phyloP scores from a whole-genome alignment of 2,329 filamentous ascomycete genomes.

The Cordyceps farinosa region DNA sequence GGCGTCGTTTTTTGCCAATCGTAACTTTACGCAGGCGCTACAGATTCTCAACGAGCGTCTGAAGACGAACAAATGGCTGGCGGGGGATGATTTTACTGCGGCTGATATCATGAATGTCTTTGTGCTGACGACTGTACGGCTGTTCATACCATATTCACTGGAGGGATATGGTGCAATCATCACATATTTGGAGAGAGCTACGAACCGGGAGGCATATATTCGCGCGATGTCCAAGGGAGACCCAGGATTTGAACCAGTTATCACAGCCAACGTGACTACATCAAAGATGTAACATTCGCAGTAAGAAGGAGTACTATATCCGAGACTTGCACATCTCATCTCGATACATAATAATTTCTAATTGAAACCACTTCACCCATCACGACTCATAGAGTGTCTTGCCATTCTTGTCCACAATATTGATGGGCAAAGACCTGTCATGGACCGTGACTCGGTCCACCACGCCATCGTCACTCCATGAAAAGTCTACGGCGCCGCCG shows the following conservation, averaged over 20 bases:
- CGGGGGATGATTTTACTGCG: not conserved
- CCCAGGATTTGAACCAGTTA: not conserved
- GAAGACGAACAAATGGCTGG: not conserved
- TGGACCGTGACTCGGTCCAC: constrained; percentile 26
- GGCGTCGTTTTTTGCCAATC: not conserved
- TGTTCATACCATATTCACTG: not conserved
- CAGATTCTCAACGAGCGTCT: not conserved
- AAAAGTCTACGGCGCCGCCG: constrained; percentile 41
- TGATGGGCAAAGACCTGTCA: not conserved
- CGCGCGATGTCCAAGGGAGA: not conserved
- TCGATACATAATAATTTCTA: not conserved
- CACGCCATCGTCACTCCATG: constrained; percentile 38
- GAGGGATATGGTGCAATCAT: not conserved
- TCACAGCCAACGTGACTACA: not conserved
- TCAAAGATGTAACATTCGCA: not conserved
- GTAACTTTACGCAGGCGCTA: not conserved
- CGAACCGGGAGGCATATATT: not conserved
- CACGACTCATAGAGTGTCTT: not conserved
- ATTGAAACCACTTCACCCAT: not conserved
- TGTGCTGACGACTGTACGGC: not conserved
- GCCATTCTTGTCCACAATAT: not conserved
- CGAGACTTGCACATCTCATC: not conserved
- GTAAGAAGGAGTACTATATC: not conserved
- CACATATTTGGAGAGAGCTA: not conserved
- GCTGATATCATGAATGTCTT: constrained; percentile 12